Conservation (phyloP, 108 stramenopile species). For the Cyclotella atomus region DNA sequence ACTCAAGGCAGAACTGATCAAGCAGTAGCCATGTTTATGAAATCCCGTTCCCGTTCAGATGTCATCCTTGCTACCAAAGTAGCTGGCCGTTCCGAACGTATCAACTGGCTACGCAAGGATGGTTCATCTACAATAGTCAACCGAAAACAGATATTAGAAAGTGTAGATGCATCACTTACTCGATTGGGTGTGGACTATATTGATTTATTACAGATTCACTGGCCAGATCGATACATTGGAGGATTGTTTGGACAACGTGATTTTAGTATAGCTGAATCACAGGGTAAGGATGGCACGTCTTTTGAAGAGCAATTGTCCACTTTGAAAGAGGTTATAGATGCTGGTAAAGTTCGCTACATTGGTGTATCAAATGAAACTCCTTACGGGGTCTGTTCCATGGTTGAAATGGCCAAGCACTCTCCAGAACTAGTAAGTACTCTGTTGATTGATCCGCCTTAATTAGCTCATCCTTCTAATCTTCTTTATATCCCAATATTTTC, state of each 20-base stretch:
- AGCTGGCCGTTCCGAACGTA: constrained; percentile 52
- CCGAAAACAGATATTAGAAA: constrained; percentile 76
- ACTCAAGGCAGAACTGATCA: constrained; percentile 79
- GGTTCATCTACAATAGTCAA: constrained; percentile 52
- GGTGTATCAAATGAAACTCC: constrained; percentile 94
- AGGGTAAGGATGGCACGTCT: constrained; percentile 53
- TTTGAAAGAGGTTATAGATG: constrained; percentile 74
- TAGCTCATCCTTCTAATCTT: too few species aligned
- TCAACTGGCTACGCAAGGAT: constrained; percentile 85
- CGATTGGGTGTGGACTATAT: constrained; percentile 91
- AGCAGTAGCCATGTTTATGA: constrained; percentile 68
- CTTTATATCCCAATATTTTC: neutral
- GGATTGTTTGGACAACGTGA: constrained; percentile 84
- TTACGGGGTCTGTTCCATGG: constrained; percentile 85
- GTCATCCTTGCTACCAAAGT: constrained; percentile 93
- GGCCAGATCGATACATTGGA: constrained; percentile 90
- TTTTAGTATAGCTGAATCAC: constrained; percentile 56
- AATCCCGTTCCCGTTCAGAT: constrained; percentile 69
- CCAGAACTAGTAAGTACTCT: constrained; percentile 47
- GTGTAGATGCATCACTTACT: constrained; percentile 81
- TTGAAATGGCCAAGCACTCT: constrained; percentile 62
- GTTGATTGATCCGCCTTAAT: too few species aligned
- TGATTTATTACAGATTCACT: constrained; percentile 93
- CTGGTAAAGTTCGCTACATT: constrained; percentile 85
- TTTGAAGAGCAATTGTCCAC: constrained; percentile 89